Conservation (phyloP, 2,329 filamentous ascomycete species). For the Cryphonectria radicalis region DNA sequence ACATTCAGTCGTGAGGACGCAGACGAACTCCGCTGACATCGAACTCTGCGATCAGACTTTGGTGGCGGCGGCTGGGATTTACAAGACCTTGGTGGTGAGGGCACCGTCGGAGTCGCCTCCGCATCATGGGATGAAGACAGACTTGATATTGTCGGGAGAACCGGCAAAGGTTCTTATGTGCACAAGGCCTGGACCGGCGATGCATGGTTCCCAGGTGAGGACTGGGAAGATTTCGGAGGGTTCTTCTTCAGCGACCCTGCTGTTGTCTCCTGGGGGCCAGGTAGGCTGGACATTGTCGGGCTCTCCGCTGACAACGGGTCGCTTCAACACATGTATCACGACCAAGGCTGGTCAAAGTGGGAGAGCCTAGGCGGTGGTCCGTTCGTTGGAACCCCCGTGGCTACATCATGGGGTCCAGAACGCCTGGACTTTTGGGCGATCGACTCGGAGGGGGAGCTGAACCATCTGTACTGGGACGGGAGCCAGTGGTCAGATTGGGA, state of each 20-base stretch:
- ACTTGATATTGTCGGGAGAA: not conserved
- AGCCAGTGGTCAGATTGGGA: conserved; percentile 9
- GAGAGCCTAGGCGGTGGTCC: conserved; percentile 11
- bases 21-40: not conserved
- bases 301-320: not conserved
- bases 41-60: not conserved
- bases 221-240: not conserved
- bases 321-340: conserved; percentile 5
- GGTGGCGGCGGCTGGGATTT: not conserved
- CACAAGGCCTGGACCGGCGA: conserved; percentile 8
- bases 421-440: conserved; percentile 6
- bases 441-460: conserved; percentile 7
- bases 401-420: conserved; percentile 5
- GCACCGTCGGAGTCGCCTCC: not conserved
- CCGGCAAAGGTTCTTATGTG: not conserved
- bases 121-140: not conserved
- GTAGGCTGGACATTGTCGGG: conserved; percentile 3
- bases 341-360: not conserved
- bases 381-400: conserved; percentile 5
- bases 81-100: not conserved
- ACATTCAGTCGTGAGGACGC: not conserved
- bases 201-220: not conserved
- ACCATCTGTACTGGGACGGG: conserved; percentile 15
- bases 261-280: not conserved
- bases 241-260: conserved; percentile 2